Base-by-base conservation (phyloP, 805 yeast species). In the Ogataea ganodermae region DNA sequence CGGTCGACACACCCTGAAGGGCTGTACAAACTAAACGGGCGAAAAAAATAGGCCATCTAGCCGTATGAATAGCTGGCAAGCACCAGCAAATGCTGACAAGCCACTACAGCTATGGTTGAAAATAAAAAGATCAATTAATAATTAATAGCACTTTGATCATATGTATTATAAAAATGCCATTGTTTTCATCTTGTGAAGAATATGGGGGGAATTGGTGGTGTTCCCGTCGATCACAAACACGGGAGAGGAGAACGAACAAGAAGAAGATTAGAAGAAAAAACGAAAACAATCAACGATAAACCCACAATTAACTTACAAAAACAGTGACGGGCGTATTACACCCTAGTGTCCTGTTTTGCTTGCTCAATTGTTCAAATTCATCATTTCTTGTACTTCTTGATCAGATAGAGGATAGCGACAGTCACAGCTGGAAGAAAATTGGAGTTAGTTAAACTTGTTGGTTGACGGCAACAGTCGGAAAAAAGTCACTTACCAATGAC, bases 361-460 rank as follows among this genome's bases (percentile, higher is more conserved):
- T 22, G 42, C 23, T 38, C 42, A 38, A 26, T 38, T 38, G 42
- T 17, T 28, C 44, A 28, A 21, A 9, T 36, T 33, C 49, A 50
- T 62, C 62, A 63, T 58, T 64, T 64, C 62, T 65, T 68, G 49
- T 48, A 57, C 63, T 60, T 61, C 66, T 67, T 69, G 44, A 63
- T 39, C 51, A 65, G 43, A 52, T 53, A 47, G 41, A 67, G 62
- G 36, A 56, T 51, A 44, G 61, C 49, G 49, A 68, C 60, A 36
- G 62, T 56, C 57, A 58, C 59, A 31, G 63, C 64, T 60, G 44
- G 4, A 24, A 13, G 27, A 31, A 31, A 31, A 31, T 31, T 20
- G 14, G n/a, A 22, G 43, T 40, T 40, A 30, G 43, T 40, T 13
- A 6, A 24, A 18, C n/a, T 23, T 10, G 4, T 17, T 5, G 12